Percentiles rank a stretch among this genome's conserved stretches.
These are phyloP conservation scores for Mortierella sp. DNA, from an alignment of 371 early-diverging fungal genomes.

Conservation along the genomic window DNA sequence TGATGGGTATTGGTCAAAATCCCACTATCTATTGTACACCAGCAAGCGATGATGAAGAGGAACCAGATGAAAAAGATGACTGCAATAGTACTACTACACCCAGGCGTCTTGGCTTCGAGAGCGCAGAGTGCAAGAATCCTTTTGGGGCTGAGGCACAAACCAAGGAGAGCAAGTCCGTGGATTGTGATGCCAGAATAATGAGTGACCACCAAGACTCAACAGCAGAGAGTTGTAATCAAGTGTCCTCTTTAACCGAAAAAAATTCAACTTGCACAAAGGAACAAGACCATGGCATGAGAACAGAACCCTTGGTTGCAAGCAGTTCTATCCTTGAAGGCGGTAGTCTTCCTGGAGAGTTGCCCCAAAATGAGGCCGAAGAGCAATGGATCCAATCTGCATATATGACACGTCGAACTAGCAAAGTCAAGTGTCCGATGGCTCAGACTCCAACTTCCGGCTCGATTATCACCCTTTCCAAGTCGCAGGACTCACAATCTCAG, in stretches of 20 bases:
- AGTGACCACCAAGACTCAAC: background rate
- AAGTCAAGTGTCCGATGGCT: background rate
- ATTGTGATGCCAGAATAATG: no score
- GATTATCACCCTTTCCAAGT: conserved; percentile 3
- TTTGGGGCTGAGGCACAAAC: background rate
- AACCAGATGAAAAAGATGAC: background rate
- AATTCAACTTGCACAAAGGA: background rate
- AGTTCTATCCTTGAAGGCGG: background rate
- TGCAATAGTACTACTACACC: no score
- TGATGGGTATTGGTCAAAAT: conserved; percentile 44
- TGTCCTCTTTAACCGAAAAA: no score
- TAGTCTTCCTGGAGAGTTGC: background rate
- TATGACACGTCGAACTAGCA: conserved; percentile 47
- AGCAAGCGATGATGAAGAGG: conserved; percentile 33
- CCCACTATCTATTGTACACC: conserved; percentile 33
- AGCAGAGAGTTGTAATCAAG: background rate
- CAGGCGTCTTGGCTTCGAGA: no score
- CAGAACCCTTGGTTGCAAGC: background rate
- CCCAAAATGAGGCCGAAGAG: background rate
- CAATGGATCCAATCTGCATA: conserved; percentile 46
- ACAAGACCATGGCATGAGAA: background rate
- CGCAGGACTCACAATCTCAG: background rate
- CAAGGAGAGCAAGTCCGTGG: background rate
- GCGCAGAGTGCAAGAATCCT: background rate
- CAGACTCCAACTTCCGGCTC: background rate